Percentiles rank a stretch among this genome's conserved stretches.
These are phyloP conservation scores for Hypericum androsaemum DNA, from an alignment of 345 rosid species.

Conservation along the genomic window DNA sequence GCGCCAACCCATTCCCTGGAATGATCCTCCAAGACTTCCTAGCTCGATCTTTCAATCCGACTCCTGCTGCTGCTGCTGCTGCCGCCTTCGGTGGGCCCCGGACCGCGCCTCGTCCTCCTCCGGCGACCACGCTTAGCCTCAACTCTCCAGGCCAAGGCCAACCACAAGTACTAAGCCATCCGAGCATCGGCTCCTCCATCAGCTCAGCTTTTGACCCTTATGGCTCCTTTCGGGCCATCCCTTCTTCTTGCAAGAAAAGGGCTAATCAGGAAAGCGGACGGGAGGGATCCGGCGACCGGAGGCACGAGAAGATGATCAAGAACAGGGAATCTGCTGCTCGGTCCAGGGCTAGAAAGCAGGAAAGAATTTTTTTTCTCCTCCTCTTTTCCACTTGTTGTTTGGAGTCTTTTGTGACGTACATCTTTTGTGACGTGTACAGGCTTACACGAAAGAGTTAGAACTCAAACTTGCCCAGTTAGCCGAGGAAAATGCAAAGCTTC, in stretches of 20 bases:
- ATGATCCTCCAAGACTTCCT: slow-evolving; percentile 28
- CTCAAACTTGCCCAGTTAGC: slow-evolving; percentile 23
- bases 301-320: slow-evolving; percentile 44
- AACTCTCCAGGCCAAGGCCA: slow-evolving; percentile 10
- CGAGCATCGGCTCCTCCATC: not conserved
- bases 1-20: slow-evolving; percentile 7
- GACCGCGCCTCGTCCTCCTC: not conserved
- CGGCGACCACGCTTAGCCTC: slow-evolving; percentile 20
- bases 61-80: not conserved
- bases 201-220: slow-evolving; percentile 5
- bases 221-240: slow-evolving; percentile 10
- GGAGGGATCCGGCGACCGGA: slow-evolving; percentile 18
- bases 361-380: not conserved
- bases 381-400: too few species aligned
- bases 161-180: not conserved
- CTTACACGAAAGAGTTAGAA: slow-evolving; percentile 42
- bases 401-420: not conserved
- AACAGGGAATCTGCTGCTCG: slow-evolving; percentile 60
- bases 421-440: slow-evolving; percentile 19
- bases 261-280: slow-evolving; percentile 8
- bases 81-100: not conserved
- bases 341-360: slow-evolving; percentile 59
- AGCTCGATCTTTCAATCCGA: slow-evolving; percentile 7
- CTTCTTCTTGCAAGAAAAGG: slow-evolving; percentile 14
- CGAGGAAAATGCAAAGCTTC: slow-evolving; percentile 45